phyloP scores from a whole-genome alignment of 139 green algal genomes.

The Coelastrella sp. region DNA sequence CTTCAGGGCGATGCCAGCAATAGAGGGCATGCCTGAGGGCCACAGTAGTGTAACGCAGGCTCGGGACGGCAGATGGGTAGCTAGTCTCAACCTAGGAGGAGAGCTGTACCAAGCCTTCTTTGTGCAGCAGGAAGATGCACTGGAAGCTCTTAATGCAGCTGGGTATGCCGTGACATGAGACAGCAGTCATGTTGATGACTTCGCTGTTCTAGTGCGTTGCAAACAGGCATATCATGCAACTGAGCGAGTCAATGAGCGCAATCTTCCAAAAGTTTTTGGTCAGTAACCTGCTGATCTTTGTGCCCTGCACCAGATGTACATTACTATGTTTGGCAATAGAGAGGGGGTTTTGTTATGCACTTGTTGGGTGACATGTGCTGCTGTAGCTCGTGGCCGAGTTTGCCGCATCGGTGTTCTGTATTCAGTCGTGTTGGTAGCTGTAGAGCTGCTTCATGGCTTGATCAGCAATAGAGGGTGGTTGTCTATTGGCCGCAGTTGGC shows the following conservation, averaged over 20 bases:
- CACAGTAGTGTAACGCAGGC: constrained; percentile 26
- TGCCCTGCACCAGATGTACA: not conserved
- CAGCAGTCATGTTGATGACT: not conserved
- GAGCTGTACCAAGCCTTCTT: constrained; percentile 73
- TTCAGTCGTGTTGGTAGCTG: no score
- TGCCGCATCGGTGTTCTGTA: no score
- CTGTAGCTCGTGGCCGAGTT: no score
- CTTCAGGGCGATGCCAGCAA: constrained; percentile 55
- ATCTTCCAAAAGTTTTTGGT: no score
- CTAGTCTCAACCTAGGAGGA: constrained; percentile 56
- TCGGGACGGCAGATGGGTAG: constrained; percentile 52
- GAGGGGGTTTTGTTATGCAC: not conserved
- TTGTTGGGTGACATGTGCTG: no score
- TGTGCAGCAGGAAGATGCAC: constrained; percentile 54
- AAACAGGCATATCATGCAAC: not conserved
- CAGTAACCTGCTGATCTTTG: no score
- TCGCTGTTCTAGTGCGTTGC: not conserved
- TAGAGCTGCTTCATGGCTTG: no score
- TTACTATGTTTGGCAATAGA: not conserved
- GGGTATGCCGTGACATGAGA: constrained; percentile 40
- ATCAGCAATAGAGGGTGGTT: no score
- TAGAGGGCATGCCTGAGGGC: constrained; percentile 1
- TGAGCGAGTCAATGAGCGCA: no score
- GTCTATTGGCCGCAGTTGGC: no score
- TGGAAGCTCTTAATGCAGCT: constrained; percentile 58